These are phyloP conservation scores for Fusarium secorum DNA, from an alignment of 2,329 filamentous ascomycete genomes.

Conservation along the genomic window DNA sequence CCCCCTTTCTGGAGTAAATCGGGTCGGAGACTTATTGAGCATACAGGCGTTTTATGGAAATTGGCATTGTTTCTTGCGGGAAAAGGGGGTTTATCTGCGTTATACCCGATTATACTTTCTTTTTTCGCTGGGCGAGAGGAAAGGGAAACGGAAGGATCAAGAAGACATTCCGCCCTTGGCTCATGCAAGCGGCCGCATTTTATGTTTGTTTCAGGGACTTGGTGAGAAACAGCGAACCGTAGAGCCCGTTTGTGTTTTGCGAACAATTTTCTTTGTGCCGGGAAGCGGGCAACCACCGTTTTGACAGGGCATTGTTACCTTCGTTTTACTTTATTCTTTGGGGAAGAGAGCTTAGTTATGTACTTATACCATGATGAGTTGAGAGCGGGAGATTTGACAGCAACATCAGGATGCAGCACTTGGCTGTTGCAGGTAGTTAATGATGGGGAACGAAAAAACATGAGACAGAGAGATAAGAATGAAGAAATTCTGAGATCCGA, in stretches of 20 bases:
- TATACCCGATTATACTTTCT: slow-evolving; percentile 45
- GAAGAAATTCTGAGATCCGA: neutral
- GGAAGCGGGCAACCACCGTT: slow-evolving; percentile 19
- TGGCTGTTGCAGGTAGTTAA: slow-evolving; percentile 20
- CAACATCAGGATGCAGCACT: neutral
- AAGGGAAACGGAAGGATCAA: slow-evolving; percentile 15
- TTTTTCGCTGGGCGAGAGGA: slow-evolving; percentile 35
- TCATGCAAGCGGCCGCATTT: slow-evolving; percentile 28
- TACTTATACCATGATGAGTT: slow-evolving; percentile 32
- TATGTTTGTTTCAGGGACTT: slow-evolving; percentile 27
- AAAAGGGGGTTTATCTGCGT: slow-evolving; percentile 41
- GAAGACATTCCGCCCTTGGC: slow-evolving; percentile 26
- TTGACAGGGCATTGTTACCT: slow-evolving; percentile 14
- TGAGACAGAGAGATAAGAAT: slow-evolving; percentile 23
- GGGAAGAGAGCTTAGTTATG: slow-evolving; percentile 16
- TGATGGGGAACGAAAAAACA: slow-evolving; percentile 26
- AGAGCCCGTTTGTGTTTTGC: slow-evolving; percentile 33
- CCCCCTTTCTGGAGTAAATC: slow-evolving; percentile 10
- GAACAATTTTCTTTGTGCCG: slow-evolving; percentile 19
- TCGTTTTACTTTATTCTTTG: slow-evolving; percentile 12
- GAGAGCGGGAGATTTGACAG: slow-evolving; percentile 1
- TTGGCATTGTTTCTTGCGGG: slow-evolving; percentile 26
- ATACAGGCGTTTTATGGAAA: slow-evolving; percentile 29
- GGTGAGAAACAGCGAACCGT: slow-evolving; percentile 20
- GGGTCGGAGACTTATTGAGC: slow-evolving; percentile 22